Conservation (phyloP, 2,329 filamentous ascomycete genomes). For the Exophiala oligosperma region DNA sequence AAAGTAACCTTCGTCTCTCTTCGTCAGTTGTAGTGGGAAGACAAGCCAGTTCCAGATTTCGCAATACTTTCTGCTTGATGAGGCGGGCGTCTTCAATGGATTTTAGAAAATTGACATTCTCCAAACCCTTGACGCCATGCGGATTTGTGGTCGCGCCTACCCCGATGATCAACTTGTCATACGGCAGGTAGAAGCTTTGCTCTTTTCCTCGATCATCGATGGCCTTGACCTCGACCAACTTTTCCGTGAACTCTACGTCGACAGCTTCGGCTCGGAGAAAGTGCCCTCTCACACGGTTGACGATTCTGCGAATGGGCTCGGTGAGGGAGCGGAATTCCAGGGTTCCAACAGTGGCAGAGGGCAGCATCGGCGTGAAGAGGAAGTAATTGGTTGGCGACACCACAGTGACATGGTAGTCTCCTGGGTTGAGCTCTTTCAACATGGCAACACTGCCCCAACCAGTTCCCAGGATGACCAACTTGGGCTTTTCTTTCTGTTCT, state of each 20-base stretch:
- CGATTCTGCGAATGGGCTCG: conserved; percentile 85
- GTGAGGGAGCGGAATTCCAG: conserved; percentile 87
- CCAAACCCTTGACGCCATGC: conserved; percentile 91
- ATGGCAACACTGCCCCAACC: conserved; percentile 94
- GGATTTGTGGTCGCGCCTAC: conserved; percentile 91
- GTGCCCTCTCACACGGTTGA: conserved; percentile 76
- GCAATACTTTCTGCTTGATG: conserved; percentile 84
- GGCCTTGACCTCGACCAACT: conserved; percentile 84
- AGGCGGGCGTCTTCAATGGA: conserved; percentile 87
- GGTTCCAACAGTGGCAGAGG: conserved; percentile 93
- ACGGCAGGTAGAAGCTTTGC: conserved; percentile 86
- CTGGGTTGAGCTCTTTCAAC: conserved; percentile 83
- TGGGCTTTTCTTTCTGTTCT: conserved; percentile 80
- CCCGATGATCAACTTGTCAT: conserved; percentile 92
- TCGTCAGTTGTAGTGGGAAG: conserved; percentile 89
- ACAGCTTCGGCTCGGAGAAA: conserved; percentile 86
- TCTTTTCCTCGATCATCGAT: conserved; percentile 69
- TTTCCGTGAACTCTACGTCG: conserved; percentile 87
- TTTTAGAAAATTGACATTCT: conserved; percentile 93
- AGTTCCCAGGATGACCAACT: conserved; percentile 86
- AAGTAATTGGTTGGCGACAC: conserved; percentile 96
- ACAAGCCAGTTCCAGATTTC: conserved; percentile 86
- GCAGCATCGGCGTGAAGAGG: conserved; percentile 96
- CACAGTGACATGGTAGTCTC: conserved; percentile 94
- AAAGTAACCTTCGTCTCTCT: conserved; percentile 81